Conservation (phyloP, 495 filamentous ascomycete genomes). For the Acidomyces sp. region DNA sequence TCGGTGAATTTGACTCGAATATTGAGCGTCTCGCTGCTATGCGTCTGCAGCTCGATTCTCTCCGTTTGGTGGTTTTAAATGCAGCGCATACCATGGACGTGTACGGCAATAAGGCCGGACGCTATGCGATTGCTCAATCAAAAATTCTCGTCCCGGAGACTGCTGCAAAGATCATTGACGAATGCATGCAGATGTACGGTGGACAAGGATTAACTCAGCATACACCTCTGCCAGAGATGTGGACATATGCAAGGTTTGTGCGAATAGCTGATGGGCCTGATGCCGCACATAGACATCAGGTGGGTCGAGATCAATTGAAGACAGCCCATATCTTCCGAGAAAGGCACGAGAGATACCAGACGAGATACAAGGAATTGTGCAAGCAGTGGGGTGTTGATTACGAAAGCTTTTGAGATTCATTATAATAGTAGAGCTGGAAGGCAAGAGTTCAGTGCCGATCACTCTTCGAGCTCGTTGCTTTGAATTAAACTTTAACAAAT, state of each 20-base stretch:
- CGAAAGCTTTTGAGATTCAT: slow-evolving; percentile 4
- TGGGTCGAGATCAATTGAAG: slow-evolving; percentile 33
- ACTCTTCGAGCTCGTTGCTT: too few relatives aligned
- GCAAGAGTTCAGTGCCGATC: too few relatives aligned
- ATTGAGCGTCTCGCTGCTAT: slow-evolving; percentile 32
- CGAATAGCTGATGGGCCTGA: slow-evolving; percentile 33
- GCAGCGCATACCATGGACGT: slow-evolving; percentile 32
- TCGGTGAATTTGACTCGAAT: slow-evolving; percentile 32
- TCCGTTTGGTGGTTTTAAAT: slow-evolving; percentile 30
- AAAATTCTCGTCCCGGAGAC: slow-evolving; percentile 32
- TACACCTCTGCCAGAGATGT: slow-evolving; percentile 32
- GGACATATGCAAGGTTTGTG: slow-evolving; percentile 33
- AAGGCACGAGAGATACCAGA: slow-evolving; percentile 28
- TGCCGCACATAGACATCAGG: slow-evolving; percentile 32
- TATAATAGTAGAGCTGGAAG: too few relatives aligned
- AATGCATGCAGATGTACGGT: slow-evolving; percentile 34
- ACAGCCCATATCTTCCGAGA: slow-evolving; percentile 24
- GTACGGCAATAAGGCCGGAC: slow-evolving; percentile 29
- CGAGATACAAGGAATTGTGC: slow-evolving; percentile 25
- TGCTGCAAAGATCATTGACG: slow-evolving; percentile 29
- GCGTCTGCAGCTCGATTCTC: slow-evolving; percentile 29
- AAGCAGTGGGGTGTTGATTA: slow-evolving; percentile 23
- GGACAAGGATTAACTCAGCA: slow-evolving; percentile 32
- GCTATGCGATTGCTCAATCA: slow-evolving; percentile 30
- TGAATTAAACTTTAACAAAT: too few relatives aligned